Evolutionary conservation across 1,284 basidiomycete species (phyloP).

Genomic region (Marasmius fiardii): DNA sequence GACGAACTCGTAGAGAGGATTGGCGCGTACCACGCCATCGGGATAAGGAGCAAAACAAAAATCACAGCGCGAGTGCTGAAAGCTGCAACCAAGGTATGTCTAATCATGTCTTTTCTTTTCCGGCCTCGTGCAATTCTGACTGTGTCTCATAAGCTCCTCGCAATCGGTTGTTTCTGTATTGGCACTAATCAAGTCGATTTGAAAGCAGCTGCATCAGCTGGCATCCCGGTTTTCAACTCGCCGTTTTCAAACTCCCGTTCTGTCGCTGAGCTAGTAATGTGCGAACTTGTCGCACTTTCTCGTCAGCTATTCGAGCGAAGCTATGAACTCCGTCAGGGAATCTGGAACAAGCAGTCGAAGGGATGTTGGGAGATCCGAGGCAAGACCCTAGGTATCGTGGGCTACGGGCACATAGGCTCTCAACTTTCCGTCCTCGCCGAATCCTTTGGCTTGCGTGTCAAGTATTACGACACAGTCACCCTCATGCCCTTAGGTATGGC

Average conservation of each 20-base stretch:
- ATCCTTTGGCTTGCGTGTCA: conserved; percentile 92
- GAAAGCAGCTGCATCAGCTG: conserved; percentile 76
- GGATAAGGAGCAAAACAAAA: conserved; percentile 97
- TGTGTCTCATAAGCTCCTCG: conserved; percentile 66
- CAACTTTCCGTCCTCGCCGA: conserved; percentile 98
- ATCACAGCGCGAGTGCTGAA: conserved; percentile 90
- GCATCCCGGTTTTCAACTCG: conserved; percentile 99
- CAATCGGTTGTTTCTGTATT: conserved; percentile 99
- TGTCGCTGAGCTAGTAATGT: conserved; percentile 97
- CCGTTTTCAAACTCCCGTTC: conserved; percentile 99
- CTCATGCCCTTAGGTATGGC: conserved; percentile 98
- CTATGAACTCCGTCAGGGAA: conserved; percentile 83
- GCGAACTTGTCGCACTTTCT: conserved; percentile 91
- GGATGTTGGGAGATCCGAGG: conserved; percentile 98
- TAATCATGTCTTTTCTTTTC: conserved; percentile 6
- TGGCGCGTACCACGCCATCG: conserved; percentile 89
- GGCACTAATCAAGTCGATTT: conserved; percentile 99
- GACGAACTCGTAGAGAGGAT: conserved; percentile 90
- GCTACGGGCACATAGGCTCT: conserved; percentile 98
- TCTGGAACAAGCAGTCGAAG: conserved; percentile 99
- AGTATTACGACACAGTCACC: conserved; percentile 95
- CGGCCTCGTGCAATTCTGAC: conserved; percentile 8
- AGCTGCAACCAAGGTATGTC: conserved; percentile 72
- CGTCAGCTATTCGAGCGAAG: conserved; percentile 92
- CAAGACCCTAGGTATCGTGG: conserved; percentile 97